phyloP scores from a whole-genome alignment of 345 rosid genomes.

The Eucalyptus coolabah region DNA sequence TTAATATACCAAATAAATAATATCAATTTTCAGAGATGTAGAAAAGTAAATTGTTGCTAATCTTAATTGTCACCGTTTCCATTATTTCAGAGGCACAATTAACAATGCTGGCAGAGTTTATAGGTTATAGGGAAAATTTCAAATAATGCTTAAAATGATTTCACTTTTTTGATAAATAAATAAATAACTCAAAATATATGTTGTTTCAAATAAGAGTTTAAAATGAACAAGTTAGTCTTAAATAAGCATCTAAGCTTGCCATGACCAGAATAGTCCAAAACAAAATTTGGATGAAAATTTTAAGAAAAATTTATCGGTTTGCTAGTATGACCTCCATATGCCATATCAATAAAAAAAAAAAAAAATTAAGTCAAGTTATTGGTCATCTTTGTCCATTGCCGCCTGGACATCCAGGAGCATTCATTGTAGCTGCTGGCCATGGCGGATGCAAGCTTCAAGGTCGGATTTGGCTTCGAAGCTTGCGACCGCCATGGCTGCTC shows the following conservation, averaged over 20 bases:
- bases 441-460: neutral
- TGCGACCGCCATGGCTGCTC: neutral
- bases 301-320: too few species aligned
- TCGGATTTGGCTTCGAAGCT: neutral
- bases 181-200: fast-evolving
- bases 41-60: neutral
- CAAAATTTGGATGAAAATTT: neutral
- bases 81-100: neutral
- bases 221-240: neutral
- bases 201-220: fast-evolving
- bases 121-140: too few species aligned
- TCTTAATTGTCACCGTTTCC: neutral
- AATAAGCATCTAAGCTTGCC: neutral
- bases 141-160: neutral
- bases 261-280: neutral
- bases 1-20: neutral
- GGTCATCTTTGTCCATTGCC: neutral
- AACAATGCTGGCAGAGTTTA: neutral
- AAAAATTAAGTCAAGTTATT: too few species aligned
- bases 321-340: fast-evolving
- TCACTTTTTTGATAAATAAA: neutral
- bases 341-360: neutral
- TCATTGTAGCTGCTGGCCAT: neutral
- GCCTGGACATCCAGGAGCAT: neutral
- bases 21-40: neutral